A percentile compares a stretch with the other conserved stretches of the same genome.
Conservation (phyloP, 331 rosid species). For the Acacia concinna region DNA sequence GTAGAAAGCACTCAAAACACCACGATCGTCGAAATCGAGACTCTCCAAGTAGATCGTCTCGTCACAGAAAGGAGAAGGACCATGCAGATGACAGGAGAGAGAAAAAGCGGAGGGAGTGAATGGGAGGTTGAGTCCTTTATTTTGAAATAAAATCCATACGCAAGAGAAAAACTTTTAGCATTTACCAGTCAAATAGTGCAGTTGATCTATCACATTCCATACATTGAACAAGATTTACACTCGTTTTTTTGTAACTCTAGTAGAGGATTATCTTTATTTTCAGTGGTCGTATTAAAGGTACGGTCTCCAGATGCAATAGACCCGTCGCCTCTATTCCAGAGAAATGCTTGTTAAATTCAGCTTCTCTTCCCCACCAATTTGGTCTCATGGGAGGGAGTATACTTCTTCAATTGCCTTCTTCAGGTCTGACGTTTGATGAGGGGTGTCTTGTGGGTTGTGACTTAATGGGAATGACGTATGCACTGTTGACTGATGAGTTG, state of each 20-base stretch:
- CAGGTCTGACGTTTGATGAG: too few species aligned
- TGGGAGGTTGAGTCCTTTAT: conserved; percentile 20
- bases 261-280: conserved; percentile 4
- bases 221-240: background rate
- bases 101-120: conserved; percentile 53
- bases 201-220: background rate
- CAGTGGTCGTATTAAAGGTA: background rate
- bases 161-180: background rate
- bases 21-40: conserved; percentile 55
- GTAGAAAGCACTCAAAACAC: conserved; percentile 64
- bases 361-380: background rate
- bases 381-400: background rate
- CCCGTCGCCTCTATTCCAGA: too few species aligned
- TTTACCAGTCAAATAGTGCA: background rate
- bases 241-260: background rate
- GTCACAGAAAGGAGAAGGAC: conserved; percentile 44
- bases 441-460: too few species aligned
- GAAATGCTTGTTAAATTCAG: background rate
- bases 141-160: background rate
- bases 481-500: too few species aligned
- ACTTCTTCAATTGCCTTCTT: background rate
- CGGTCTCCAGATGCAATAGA: background rate
- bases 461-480: too few species aligned
- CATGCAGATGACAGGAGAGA: conserved; percentile 51
- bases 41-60: conserved; percentile 53